Conservation (phyloP, 768 basidiomycete genomes). For the Xanthoconium purpureum region DNA sequence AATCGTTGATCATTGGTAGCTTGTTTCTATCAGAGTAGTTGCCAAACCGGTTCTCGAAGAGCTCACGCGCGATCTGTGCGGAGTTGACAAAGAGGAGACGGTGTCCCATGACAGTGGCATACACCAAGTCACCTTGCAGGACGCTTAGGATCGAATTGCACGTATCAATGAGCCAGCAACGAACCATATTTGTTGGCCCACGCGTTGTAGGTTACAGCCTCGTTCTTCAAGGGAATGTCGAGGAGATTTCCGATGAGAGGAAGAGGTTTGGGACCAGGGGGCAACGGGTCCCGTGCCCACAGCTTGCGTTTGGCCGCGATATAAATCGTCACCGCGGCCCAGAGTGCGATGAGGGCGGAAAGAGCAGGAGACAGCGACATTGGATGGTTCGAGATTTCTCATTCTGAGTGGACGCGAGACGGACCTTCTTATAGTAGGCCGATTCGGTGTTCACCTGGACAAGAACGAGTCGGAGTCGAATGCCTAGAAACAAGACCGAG, state of each 20-base stretch:
- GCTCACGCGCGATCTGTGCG: slow-evolving; percentile 44
- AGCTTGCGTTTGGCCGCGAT: slow-evolving; percentile 13
- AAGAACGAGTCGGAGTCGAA: slow-evolving; percentile 2
- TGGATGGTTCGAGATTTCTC: background rate
- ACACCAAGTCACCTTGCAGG: slow-evolving; percentile 48
- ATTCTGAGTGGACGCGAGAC: background rate
- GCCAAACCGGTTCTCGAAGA: slow-evolving; percentile 53
- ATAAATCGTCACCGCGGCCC: slow-evolving; percentile 17
- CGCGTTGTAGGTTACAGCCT: slow-evolving; percentile 40
- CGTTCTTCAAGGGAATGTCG: slow-evolving; percentile 40
- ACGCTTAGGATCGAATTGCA: background rate
- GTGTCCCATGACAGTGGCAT: slow-evolving; percentile 48
- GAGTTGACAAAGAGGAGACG: slow-evolving; percentile 49
- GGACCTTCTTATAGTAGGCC: slow-evolving; percentile 15
- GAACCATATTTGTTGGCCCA: slow-evolving; percentile 40
- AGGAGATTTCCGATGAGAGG: slow-evolving; percentile 54
- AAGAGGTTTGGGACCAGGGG: slow-evolving; percentile 54
- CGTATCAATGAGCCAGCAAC: background rate
- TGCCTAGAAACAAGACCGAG: slow-evolving; percentile 2
- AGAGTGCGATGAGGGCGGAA: slow-evolving; percentile 21
- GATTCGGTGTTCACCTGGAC: slow-evolving; percentile 11
- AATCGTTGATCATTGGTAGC: slow-evolving; percentile 48
- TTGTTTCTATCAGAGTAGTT: slow-evolving; percentile 55
- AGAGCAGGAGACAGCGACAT: slow-evolving; percentile 19
- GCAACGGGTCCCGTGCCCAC: slow-evolving; percentile 35